Conservation (phyloP, 2,329 filamentous ascomycete species). For the Verticillium dahliae region DNA sequence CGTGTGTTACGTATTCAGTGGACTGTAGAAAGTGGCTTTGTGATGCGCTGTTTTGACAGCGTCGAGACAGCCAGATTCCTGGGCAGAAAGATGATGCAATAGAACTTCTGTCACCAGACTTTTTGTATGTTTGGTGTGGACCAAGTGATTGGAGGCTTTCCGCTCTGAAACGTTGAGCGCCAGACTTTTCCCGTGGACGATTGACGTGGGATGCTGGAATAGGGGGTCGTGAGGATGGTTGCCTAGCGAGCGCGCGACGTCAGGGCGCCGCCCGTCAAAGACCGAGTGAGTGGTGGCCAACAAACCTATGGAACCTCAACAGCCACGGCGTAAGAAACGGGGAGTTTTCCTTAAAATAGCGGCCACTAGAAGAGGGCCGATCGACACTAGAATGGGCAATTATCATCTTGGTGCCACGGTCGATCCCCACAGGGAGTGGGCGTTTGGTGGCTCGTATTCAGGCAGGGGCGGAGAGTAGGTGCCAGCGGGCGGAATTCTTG, state of each 20-base stretch:
- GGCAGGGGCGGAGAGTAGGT: neutral
- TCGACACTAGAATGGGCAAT: neutral
- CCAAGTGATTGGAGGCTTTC: neutral
- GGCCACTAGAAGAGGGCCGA: neutral
- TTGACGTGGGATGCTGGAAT: neutral
- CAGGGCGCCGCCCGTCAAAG: neutral
- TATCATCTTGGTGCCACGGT: neutral
- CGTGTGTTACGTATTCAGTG: too few relatives aligned
- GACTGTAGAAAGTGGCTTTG: too few relatives aligned
- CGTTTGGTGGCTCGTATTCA: neutral
- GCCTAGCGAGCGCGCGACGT: neutral
- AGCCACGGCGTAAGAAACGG: neutral
- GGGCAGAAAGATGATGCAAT: too few relatives aligned
- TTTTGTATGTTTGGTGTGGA: neutral
- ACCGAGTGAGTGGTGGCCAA: neutral
- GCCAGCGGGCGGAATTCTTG: neutral
- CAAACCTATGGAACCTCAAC: neutral
- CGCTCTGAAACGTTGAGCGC: neutral
- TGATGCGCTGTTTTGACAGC: too few relatives aligned
- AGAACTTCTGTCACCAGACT: too few relatives aligned
- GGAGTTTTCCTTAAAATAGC: slow-evolving; percentile 2
- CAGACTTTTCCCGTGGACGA: neutral
- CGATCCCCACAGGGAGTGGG: neutral
- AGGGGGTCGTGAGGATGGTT: neutral
- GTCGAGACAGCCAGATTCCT: too few relatives aligned